Evolutionary conservation across 768 basidiomycete genomes (phyloP).

Genomic region (Tulasnella sp.): DNA sequence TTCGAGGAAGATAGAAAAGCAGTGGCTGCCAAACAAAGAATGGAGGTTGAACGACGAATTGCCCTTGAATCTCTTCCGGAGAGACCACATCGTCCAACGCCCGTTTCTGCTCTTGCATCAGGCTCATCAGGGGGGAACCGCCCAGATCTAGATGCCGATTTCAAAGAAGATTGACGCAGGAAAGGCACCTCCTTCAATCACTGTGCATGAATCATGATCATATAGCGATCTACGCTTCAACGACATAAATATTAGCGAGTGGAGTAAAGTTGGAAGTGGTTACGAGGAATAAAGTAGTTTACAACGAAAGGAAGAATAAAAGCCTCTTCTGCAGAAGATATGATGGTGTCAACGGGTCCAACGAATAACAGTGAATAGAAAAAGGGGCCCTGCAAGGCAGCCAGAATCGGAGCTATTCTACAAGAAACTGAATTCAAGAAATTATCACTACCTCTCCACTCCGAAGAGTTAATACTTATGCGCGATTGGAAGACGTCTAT

Average conservation of each 20-base stretch:
- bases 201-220: neutral
- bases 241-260: conserved; percentile 1
- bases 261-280: neutral
- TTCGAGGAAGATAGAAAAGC: conserved; percentile 73
- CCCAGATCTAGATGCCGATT: neutral
- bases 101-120: neutral
- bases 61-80: conserved; percentile 35
- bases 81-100: neutral
- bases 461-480: neutral
- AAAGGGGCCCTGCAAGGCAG: neutral
- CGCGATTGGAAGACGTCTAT: neutral
- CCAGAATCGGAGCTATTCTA: neutral
- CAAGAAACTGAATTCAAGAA: conserved; percentile 7
- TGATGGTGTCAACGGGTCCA: neutral
- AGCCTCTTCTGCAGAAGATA: neutral
- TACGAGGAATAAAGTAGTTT: neutral
- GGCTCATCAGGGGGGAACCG: neutral
- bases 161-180: neutral
- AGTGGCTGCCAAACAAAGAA: conserved; percentile 53
- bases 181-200: neutral
- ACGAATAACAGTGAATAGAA: neutral
- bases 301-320: neutral
- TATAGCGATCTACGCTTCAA: conserved; percentile 2
- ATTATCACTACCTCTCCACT: conserved; percentile 10
- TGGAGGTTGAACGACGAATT: conserved; percentile 53